Conservation (phyloP, 257 asterid genomes). For the Ligustrum vulgare region DNA sequence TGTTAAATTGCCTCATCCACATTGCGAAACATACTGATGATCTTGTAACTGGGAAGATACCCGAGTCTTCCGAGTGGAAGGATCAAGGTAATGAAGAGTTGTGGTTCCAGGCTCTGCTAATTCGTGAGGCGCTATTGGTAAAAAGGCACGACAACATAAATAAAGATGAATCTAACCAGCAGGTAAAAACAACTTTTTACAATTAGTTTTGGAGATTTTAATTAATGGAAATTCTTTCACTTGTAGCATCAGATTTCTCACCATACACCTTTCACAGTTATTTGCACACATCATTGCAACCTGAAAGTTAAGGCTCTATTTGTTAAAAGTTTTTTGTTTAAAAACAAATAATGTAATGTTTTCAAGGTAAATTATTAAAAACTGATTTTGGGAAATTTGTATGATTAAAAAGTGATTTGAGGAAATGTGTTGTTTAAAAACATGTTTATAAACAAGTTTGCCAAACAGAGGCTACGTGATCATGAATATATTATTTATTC, state of each 20-base stretch:
- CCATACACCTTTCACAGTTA: background rate
- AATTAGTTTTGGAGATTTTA: background rate
- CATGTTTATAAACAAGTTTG: too few species aligned
- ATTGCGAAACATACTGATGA: slow-evolving; percentile 51
- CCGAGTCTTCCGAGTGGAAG: slow-evolving; percentile 58
- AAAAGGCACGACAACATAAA: slow-evolving; percentile 34
- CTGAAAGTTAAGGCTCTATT: background rate
- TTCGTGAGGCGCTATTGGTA: slow-evolving; percentile 48
- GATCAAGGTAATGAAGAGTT: slow-evolving; percentile 44
- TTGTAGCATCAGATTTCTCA: background rate
- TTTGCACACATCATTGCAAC: background rate
- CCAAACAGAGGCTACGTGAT: too few species aligned
- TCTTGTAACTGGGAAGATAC: slow-evolving; percentile 47
- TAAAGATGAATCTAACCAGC: slow-evolving; percentile 38
- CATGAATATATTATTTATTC: background rate
- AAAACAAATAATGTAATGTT: too few species aligned
- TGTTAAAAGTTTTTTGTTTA: too few species aligned
- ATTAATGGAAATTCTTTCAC: background rate
- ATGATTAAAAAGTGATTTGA: too few species aligned
- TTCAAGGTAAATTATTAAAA: too few species aligned
- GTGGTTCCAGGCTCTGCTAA: slow-evolving; percentile 55
- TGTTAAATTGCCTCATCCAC: slow-evolving; percentile 57
- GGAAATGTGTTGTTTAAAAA: too few species aligned
- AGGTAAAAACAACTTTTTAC: slow-evolving; percentile 37
- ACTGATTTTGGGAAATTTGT: too few species aligned